Conservation (phyloP, 192 early-diverging fungal species). For the Irineochytrium annulatum region DNA sequence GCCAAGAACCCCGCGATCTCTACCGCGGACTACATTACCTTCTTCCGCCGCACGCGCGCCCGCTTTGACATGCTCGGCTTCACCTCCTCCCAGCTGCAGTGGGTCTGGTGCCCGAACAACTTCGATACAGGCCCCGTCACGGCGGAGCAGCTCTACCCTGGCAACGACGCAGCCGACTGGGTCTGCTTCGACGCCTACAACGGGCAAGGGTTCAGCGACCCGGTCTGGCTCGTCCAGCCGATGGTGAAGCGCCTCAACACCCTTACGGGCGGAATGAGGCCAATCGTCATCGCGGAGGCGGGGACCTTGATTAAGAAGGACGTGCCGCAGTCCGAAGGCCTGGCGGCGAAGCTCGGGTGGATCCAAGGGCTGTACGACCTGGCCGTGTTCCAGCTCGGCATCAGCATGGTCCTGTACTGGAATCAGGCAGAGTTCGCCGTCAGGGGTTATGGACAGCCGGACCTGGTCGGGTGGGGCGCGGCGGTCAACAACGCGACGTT, state of each 20-base stretch:
- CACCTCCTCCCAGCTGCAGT: neutral
- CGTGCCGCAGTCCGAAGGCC: neutral
- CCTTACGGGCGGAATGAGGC: neutral
- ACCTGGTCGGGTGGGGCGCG: neutral
- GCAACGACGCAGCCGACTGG: neutral
- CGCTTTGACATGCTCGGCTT: neutral
- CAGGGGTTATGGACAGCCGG: no score
- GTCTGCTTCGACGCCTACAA: neutral
- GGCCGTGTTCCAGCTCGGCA: no score
- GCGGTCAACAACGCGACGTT: neutral
- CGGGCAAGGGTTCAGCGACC: neutral
- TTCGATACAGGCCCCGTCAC: neutral
- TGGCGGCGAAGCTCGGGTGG: neutral
- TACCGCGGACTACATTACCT: neutral
- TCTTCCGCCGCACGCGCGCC: neutral
- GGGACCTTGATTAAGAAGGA: neutral
- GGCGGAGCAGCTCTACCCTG: neutral
- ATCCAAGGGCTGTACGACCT: neutral
- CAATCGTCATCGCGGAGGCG: neutral
- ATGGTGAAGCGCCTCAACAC: neutral
- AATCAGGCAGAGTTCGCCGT: no score
- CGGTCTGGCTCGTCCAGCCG: neutral
- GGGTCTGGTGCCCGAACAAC: slow-evolving; percentile 11
- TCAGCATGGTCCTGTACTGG: no score
- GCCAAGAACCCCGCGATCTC: neutral